Evolutionary conservation across 306 rosid genomes (phyloP), one percentile per base, ranked within the genome.

Genomic region (Erythrophleum fordii): DNA sequence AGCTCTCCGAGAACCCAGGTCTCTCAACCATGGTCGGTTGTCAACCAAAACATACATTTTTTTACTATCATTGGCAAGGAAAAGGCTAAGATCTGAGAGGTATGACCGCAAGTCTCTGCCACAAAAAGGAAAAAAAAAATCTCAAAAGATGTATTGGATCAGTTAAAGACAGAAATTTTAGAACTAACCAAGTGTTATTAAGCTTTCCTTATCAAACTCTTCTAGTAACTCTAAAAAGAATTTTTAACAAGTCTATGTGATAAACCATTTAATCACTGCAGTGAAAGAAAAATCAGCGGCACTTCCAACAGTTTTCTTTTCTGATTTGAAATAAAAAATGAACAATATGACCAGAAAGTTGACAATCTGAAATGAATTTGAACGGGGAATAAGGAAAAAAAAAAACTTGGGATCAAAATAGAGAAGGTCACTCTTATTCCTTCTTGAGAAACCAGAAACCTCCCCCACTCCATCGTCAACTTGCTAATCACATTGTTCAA

Each of bases 31-130:
- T 87, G 97, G 99, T 80, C 98, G 91, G 22, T 96, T 96, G 85
- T 96, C 98, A 80, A 96, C 99, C 88, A 96, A 89, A 70, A 96
- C 89, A 84, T 88, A 93, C 20, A 90, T 72, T 68, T 80, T 90
- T 67, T 91, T 92, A 80, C 98, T 89, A 42, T 93, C 90, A 78
- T 81, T 86, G 56, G 93, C 97, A 4, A 93, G 86, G 84, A 96
- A 92, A 75, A 96, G 84, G 85, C 89, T 89, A 77, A 96, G 97
- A 83, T 93, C 94, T 34, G 99, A 92, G 77, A 85, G 94, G 83
- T 96, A 93, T 58, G 99, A 89, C 89, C 90, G 97, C 97, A 96
- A 90, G 73, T 96, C 99, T 80, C 99, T 96, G 91, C 91, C 12
- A 31, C 31, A 56, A 22, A 58, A 58, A n/a, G n/a, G n/a, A n/a